Evolutionary conservation across 2,329 filamentous ascomycete genomes (phyloP).

Genomic region (Ilyonectria robusta): DNA sequence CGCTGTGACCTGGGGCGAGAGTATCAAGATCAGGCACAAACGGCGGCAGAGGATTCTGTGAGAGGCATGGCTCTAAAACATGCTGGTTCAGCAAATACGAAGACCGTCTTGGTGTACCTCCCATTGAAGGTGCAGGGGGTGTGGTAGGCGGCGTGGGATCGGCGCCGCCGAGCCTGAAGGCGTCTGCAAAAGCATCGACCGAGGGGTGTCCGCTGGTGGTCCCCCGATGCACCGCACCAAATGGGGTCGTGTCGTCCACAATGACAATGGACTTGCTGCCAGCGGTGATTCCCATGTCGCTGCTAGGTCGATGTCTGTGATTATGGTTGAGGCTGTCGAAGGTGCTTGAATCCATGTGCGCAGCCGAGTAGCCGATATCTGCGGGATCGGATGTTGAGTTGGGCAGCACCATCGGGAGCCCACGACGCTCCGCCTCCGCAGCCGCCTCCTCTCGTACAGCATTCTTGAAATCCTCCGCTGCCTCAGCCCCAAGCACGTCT

Average conservation of each 20-base stretch:
- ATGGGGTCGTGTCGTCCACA: slow-evolving; percentile 76
- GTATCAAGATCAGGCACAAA: slow-evolving; percentile 64
- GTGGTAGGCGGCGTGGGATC: slow-evolving; percentile 75
- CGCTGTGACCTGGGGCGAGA: slow-evolving; percentile 48
- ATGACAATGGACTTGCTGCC: slow-evolving; percentile 95
- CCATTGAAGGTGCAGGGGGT: slow-evolving; percentile 61
- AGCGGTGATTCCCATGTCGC: slow-evolving; percentile 75
- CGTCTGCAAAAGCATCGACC: slow-evolving; percentile 67
- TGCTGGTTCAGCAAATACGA: slow-evolving; percentile 69
- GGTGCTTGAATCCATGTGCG: slow-evolving; percentile 57
- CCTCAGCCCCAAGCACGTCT: slow-evolving; percentile 85
- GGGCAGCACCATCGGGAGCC: slow-evolving; percentile 36
- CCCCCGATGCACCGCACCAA: slow-evolving; percentile 65
- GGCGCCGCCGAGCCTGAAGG: slow-evolving; percentile 62
- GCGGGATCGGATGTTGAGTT: slow-evolving; percentile 47
- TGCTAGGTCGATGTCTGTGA: slow-evolving; percentile 59
- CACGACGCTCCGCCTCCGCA: slow-evolving; percentile 50
- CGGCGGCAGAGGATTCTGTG: slow-evolving; percentile 60
- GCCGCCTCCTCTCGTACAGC: slow-evolving; percentile 77
- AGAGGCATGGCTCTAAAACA: slow-evolving; percentile 53
- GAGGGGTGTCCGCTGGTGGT: slow-evolving; percentile 61
- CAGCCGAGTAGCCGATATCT: slow-evolving; percentile 59
- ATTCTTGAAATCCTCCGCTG: slow-evolving; percentile 83
- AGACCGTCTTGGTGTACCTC: slow-evolving; percentile 66
- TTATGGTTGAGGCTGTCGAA: slow-evolving; percentile 54